Conservation (phyloP, 2,329 filamentous ascomycete genomes). For the Lecanicillium sp. region DNA sequence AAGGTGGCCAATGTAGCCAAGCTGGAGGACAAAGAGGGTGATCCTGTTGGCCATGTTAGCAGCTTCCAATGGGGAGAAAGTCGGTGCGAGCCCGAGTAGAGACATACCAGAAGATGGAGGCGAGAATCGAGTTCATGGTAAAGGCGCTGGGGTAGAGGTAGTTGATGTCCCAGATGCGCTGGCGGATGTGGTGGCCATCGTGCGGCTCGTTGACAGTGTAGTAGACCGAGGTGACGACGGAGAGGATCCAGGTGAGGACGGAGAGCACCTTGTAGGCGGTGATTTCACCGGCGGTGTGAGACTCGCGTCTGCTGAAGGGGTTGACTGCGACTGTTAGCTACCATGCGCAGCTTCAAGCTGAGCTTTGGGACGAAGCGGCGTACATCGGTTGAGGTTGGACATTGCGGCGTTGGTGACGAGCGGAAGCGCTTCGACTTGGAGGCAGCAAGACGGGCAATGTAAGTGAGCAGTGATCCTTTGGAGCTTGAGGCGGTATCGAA, state of each 20-base stretch:
- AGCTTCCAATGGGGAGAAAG: background rate
- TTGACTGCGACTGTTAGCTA: slow-evolving; percentile 48
- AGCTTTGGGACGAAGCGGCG: slow-evolving; percentile 1
- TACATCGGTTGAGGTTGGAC: slow-evolving; percentile 27
- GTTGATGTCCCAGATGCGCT: slow-evolving; percentile 73
- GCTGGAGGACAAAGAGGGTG: slow-evolving; percentile 67
- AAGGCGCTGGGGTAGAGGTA: slow-evolving; percentile 63
- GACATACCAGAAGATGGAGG: slow-evolving; percentile 68
- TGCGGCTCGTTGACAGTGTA: slow-evolving; percentile 62
- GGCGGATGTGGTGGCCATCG: slow-evolving; percentile 52
- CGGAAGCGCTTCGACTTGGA: background rate
- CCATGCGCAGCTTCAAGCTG: background rate
- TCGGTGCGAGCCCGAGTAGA: background rate
- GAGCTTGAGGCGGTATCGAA: background rate
- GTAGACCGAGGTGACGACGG: slow-evolving; percentile 66
- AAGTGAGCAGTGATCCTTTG: background rate
- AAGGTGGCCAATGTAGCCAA: slow-evolving; percentile 69
- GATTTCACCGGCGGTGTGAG: slow-evolving; percentile 55
- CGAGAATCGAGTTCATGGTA: slow-evolving; percentile 60
- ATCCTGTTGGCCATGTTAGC: slow-evolving; percentile 43
- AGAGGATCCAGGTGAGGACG: slow-evolving; percentile 66
- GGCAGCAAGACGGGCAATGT: too few relatives aligned
- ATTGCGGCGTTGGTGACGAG: slow-evolving; percentile 18
- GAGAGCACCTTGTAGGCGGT: slow-evolving; percentile 71
- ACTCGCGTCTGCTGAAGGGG: slow-evolving; percentile 67